Conservation (phyloP, 2,329 filamentous ascomycete species). For the Verticillium nonalfalfae region DNA sequence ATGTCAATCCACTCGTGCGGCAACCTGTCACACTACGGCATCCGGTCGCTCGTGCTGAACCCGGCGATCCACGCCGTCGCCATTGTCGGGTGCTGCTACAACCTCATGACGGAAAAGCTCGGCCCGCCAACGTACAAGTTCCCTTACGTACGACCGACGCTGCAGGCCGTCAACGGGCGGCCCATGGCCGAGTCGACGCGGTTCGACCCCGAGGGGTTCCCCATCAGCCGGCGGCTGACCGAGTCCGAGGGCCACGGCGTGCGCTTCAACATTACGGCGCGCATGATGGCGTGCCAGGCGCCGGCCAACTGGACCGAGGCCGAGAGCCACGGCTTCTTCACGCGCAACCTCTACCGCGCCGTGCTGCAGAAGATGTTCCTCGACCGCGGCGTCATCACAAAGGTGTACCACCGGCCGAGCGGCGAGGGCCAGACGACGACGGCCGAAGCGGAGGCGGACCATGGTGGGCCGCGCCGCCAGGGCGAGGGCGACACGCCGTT, state of each 20-base stretch:
- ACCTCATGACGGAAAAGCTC: slow-evolving; percentile 84
- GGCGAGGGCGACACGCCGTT: slow-evolving; percentile 31
- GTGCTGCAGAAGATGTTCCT: slow-evolving; percentile 89
- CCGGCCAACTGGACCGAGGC: slow-evolving; percentile 81
- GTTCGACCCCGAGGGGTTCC: slow-evolving; percentile 88
- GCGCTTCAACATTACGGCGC: slow-evolving; percentile 87
- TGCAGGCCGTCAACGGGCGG: slow-evolving; percentile 62
- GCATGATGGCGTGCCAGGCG: slow-evolving; percentile 98
- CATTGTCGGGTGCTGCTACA: slow-evolving; percentile 98
- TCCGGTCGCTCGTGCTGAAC: slow-evolving; percentile 80
- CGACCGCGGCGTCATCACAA: slow-evolving; percentile 70
- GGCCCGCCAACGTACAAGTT: slow-evolving; percentile 84
- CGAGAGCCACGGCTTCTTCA: slow-evolving; percentile 86
- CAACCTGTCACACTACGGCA: slow-evolving; percentile 91
- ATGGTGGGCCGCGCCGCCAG: not conserved
- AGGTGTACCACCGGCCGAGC: slow-evolving; percentile 35
- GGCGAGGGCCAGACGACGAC: slow-evolving; percentile 5
- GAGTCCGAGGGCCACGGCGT: slow-evolving; percentile 58
- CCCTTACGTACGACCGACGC: slow-evolving; percentile 63
- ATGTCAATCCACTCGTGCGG: slow-evolving; percentile 96
- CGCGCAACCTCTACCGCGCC: slow-evolving; percentile 85
- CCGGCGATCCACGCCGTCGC: slow-evolving; percentile 82
- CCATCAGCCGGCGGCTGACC: slow-evolving; percentile 71
- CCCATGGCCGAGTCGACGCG: slow-evolving; percentile 61
- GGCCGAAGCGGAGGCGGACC: not conserved